Percentiles rank a stretch among this genome's conserved stretches.
These are phyloP conservation scores for Panus rudis DNA, from an alignment of 768 basidiomycete genomes.

Conservation along the genomic window DNA sequence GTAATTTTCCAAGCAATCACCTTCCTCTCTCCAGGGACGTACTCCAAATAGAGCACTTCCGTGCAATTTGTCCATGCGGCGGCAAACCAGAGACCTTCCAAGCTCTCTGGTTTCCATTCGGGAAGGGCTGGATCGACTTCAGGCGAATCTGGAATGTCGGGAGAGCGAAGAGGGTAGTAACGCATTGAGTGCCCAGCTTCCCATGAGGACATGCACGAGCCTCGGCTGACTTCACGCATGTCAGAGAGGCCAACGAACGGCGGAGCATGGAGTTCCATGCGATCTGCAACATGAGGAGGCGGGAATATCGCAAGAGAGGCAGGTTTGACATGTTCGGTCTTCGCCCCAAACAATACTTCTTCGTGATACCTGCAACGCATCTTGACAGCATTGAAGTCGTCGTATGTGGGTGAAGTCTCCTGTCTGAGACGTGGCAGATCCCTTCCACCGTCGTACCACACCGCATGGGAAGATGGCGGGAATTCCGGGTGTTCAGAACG, in stretches of 20 bases:
- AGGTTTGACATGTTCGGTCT: background rate
- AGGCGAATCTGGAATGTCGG: background rate
- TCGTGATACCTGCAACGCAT: no score
- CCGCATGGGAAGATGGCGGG: background rate
- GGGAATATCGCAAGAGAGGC: background rate
- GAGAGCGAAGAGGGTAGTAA: background rate
- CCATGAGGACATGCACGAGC: background rate
- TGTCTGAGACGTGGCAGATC: slow-evolving; percentile 9
- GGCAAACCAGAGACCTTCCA: slow-evolving; percentile 21
- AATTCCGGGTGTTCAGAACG: no score
- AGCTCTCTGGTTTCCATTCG: slow-evolving; percentile 10
- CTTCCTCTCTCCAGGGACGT: background rate
- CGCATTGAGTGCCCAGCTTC: background rate
- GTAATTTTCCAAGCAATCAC: slow-evolving; percentile 19
- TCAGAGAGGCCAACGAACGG: background rate
- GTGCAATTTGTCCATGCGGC: slow-evolving; percentile 16
- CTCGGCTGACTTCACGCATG: background rate
- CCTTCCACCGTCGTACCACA: slow-evolving; percentile 14
- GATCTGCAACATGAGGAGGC: background rate
- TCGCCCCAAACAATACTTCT: no score
- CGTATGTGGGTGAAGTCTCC: slow-evolving; percentile 1
- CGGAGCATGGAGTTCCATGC: background rate
- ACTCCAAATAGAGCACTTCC: slow-evolving; percentile 15
- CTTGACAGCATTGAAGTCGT: no score
- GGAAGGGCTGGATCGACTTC: background rate